These are phyloP conservation scores for Typha latifolia DNA, from an alignment of 176 grass and related monocot species.

Conservation along the genomic window DNA sequence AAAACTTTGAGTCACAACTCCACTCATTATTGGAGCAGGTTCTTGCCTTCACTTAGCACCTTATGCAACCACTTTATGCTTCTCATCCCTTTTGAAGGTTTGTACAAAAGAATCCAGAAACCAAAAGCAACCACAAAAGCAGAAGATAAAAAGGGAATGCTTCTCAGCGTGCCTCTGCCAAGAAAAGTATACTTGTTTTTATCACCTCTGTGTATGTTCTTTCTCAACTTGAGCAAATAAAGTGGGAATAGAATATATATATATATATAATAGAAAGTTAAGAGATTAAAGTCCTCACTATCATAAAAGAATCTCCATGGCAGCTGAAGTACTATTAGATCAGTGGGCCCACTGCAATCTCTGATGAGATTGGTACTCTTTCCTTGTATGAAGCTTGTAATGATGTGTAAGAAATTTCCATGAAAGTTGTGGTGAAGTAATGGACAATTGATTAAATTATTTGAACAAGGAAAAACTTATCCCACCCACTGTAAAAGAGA, in stretches of 20 bases:
- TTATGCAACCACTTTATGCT: background rate
- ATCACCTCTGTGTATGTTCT: background rate
- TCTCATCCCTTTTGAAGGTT: background rate
- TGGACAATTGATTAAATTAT: too few species aligned
- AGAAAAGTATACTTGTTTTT: background rate
- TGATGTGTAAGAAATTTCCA: background rate
- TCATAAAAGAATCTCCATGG: background rate
- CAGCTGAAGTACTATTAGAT: background rate
- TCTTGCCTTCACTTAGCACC: background rate
- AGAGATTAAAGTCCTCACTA: background rate
- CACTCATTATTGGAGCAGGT: background rate
- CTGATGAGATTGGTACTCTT: background rate
- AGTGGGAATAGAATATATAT: background rate
- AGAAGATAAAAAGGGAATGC: background rate
- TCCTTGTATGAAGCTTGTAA: background rate
- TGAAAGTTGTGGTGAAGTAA: too few species aligned
- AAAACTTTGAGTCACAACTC: background rate
- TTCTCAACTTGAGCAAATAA: background rate
- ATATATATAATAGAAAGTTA: background rate
- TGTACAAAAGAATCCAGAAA: background rate
- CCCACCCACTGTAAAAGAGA: too few species aligned
- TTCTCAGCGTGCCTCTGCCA: background rate
- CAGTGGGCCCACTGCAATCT: background rate
- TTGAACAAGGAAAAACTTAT: too few species aligned
- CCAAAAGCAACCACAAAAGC: background rate